Evolutionary conservation across 2,329 filamentous ascomycete species (phyloP).

Genomic region (Aureobasidium melanogenum): DNA sequence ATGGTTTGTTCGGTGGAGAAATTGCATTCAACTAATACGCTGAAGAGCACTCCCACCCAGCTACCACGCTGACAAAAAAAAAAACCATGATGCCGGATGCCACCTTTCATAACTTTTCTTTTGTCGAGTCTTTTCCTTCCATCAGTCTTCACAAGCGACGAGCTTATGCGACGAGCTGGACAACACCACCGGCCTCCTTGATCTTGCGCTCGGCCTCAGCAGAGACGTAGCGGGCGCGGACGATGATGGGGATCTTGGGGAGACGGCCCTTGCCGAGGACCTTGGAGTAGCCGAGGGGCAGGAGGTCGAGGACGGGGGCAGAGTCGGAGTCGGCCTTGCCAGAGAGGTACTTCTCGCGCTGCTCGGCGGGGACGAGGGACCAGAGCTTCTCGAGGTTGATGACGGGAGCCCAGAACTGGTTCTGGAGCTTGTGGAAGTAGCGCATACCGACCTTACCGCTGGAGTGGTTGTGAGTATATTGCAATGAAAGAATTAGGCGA

Average conservation of each 20-base stretch:
- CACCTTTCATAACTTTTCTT: slow-evolving; percentile 11
- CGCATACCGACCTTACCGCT: slow-evolving; percentile 56
- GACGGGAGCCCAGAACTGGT: slow-evolving; percentile 54
- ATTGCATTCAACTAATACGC: slow-evolving; percentile 12
- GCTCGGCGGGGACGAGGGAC: slow-evolving; percentile 87
- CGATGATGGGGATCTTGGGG: slow-evolving; percentile 85
- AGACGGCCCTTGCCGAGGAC: slow-evolving; percentile 97
- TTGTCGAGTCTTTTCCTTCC: background rate
- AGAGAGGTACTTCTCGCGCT: slow-evolving; percentile 83
- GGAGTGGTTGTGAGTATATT: slow-evolving; percentile 29
- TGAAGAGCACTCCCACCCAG: slow-evolving; percentile 11
- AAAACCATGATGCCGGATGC: slow-evolving; percentile 3
- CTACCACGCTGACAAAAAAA: slow-evolving; percentile 10
- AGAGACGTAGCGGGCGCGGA: slow-evolving; percentile 91
- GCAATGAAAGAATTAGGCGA: slow-evolving; percentile 71
- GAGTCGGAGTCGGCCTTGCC: slow-evolving; percentile 82
- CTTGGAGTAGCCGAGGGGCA: slow-evolving; percentile 96
- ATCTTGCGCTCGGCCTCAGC: slow-evolving; percentile 98
- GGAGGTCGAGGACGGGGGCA: slow-evolving; percentile 95
- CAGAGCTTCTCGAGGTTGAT: slow-evolving; percentile 56
- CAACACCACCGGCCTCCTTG: slow-evolving; percentile 90
- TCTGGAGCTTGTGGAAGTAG: slow-evolving; percentile 89
- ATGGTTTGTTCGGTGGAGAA: slow-evolving; percentile 12
- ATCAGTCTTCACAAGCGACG: background rate
- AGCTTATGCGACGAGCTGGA: slow-evolving; percentile 84